These are phyloP conservation scores for Leccinum boreale DNA, from an alignment of 768 basidiomycete species.

Conservation along the genomic window DNA sequence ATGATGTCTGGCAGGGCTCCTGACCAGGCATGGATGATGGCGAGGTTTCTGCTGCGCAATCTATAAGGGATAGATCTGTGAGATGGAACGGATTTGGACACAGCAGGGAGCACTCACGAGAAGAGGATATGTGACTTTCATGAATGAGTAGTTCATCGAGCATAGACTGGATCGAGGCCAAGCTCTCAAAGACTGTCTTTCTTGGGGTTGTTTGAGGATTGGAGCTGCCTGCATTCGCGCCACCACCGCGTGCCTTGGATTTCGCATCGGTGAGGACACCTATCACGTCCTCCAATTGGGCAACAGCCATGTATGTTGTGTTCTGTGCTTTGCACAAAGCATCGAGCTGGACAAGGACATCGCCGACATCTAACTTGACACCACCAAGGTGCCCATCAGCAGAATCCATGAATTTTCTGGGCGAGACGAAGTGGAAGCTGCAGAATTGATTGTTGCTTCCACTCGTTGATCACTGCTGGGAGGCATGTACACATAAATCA, in stretches of 20 bases:
- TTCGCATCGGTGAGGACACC: conserved; percentile 3
- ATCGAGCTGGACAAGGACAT: conserved; percentile 15
- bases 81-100: neutral
- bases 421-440: neutral
- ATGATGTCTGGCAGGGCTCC: neutral
- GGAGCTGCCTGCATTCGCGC: neutral
- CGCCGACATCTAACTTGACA: conserved; percentile 14
- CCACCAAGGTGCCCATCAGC: neutral
- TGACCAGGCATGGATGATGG: neutral
- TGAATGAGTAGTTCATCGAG: conserved; percentile 19
- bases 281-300: conserved; percentile 12
- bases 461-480: neutral
- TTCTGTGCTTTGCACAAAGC: conserved; percentile 14
- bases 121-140: neutral
- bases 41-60: neutral
- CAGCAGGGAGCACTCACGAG: conserved; percentile 9
- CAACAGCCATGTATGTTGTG: conserved; percentile 5
- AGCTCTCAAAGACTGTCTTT: conserved; percentile 9
- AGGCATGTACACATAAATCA: neutral
- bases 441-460: neutral
- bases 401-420: neutral
- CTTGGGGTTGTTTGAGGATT: neutral
- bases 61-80: neutral
- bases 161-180: conserved; percentile 20
- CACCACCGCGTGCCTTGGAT: neutral